Percentiles rank a stretch among this genome's conserved stretches.
Evolutionary conservation across 1,284 basidiomycete species (phyloP).

Genomic region (Naganishia cerealis): DNA sequence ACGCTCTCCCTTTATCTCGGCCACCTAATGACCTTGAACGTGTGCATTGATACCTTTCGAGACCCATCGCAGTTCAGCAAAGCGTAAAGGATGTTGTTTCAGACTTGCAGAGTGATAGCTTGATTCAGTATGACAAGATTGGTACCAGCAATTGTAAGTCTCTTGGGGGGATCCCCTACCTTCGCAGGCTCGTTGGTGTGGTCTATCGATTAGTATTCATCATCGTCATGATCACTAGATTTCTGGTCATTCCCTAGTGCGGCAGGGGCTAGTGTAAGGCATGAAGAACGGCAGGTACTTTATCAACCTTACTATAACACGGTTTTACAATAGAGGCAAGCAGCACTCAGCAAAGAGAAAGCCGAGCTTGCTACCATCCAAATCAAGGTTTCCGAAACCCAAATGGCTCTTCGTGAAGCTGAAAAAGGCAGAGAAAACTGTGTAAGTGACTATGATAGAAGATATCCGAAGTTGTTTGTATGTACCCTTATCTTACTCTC

Average conservation of each 20-base stretch:
- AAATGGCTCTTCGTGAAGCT: constrained; percentile 59
- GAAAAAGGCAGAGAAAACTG: constrained; percentile 64
- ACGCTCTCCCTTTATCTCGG: constrained; percentile 34
- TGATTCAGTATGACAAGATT: constrained; percentile 82
- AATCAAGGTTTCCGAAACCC: constrained; percentile 43
- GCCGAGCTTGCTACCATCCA: constrained; percentile 59
- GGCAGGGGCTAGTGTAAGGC: constrained; percentile 68
- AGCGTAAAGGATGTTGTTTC: constrained; percentile 84
- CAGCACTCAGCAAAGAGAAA: constrained; percentile 61
- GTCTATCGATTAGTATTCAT: not conserved
- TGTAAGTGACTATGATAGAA: constrained; percentile 55
- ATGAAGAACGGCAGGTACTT: not conserved
- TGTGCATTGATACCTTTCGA: not conserved
- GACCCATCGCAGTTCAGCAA: constrained; percentile 65
- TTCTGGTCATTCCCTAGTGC: constrained; percentile 91
- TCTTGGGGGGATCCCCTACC: not conserved
- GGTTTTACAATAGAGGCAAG: constrained; percentile 60
- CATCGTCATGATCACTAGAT: constrained; percentile 58
- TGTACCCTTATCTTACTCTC: not conserved
- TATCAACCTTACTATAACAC: constrained; percentile 18
- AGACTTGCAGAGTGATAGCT: constrained; percentile 74
- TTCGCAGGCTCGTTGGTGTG: not conserved
- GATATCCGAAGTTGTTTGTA: not conserved
- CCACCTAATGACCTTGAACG: constrained; percentile 7
- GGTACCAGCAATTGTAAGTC: constrained; percentile 81